Evolutionary conservation across 352 stramenopile species (phyloP).

Genomic region (Blastocystis sp.): DNA sequence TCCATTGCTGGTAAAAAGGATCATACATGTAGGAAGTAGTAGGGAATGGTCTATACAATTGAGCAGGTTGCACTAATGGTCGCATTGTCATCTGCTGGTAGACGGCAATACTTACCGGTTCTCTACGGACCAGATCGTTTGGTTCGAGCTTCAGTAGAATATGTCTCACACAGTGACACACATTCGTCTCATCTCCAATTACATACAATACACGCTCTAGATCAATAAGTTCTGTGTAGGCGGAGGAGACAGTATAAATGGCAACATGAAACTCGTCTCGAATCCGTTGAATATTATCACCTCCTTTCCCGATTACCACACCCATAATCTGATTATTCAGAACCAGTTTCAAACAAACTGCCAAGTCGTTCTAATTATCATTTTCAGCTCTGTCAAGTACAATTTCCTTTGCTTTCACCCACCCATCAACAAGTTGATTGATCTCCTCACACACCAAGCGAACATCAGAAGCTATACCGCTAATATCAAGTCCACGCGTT

Average conservation of each 20-base stretch:
- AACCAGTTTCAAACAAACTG: not conserved
- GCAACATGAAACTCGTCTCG: not conserved
- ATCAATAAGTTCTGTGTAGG: not conserved
- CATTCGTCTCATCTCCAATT: not conserved
- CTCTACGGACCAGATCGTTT: not conserved
- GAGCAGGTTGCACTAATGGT: no score
- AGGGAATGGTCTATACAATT: not conserved
- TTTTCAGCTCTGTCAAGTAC: not conserved
- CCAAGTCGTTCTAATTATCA: not conserved
- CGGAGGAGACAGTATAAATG: not conserved
- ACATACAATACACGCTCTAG: not conserved
- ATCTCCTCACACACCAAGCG: not conserved
- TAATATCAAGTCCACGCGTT: not conserved
- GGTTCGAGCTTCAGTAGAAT: not conserved
- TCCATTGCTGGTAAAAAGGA: not conserved
- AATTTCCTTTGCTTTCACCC: not conserved
- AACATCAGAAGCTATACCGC: not conserved
- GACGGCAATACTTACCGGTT: not conserved
- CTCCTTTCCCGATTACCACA: constrained; percentile 13
- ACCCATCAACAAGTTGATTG: not conserved
- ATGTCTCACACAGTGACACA: not conserved
- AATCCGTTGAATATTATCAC: not conserved
- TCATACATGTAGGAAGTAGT: not conserved
- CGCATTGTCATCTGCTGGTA: constrained; percentile 3
- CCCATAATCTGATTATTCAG: constrained; percentile 9